These are phyloP conservation scores for Periglandula ipomoeae DNA, from an alignment of 2,329 filamentous ascomycete genomes.

Conservation along the genomic window DNA sequence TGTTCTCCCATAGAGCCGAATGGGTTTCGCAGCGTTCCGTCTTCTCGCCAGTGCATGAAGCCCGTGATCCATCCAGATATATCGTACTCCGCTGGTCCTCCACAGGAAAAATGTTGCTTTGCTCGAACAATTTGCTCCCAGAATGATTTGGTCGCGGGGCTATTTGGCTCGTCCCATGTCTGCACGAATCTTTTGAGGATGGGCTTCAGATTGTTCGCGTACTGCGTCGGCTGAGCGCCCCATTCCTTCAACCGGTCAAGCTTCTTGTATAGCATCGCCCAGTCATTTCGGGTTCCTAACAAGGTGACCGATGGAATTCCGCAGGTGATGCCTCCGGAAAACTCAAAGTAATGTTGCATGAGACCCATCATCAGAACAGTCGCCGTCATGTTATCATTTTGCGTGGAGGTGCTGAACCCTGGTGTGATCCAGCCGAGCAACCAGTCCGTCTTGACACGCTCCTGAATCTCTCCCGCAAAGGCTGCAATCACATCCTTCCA, in stretches of 20 bases:
- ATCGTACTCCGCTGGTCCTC: conserved; percentile 23
- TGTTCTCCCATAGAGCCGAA: conserved; percentile 7
- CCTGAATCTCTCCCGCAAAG: conserved; percentile 32
- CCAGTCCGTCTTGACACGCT: conserved; percentile 30
- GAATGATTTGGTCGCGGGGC: conserved; percentile 26
- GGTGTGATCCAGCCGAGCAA: conserved; percentile 33
- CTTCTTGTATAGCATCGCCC: conserved; percentile 28
- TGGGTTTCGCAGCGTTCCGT: conserved; percentile 20
- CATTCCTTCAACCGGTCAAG: conserved; percentile 34
- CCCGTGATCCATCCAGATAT: conserved; percentile 40
- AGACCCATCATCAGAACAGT: conserved; percentile 36
- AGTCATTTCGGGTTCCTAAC: conserved; percentile 29
- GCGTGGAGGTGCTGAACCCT: conserved; percentile 32
- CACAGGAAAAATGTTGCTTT: conserved; percentile 20
- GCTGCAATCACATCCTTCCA: conserved; percentile 19
- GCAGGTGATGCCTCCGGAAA: conserved; percentile 27
- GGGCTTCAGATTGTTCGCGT: conserved; percentile 29
- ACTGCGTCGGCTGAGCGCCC: conserved; percentile 32
- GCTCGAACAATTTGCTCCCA: conserved; percentile 34
- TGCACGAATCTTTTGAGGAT: conserved; percentile 35
- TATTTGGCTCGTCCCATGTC: conserved; percentile 31
- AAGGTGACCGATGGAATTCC: conserved; percentile 34
- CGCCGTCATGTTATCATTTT: conserved; percentile 29
- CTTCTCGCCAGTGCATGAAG: conserved; percentile 34
- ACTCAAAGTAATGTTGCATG: conserved; percentile 31